Percentiles rank a stretch among this genome's conserved stretches.
Conservation (phyloP, 805 yeast genomes). For the Cyberlindnera americana region DNA sequence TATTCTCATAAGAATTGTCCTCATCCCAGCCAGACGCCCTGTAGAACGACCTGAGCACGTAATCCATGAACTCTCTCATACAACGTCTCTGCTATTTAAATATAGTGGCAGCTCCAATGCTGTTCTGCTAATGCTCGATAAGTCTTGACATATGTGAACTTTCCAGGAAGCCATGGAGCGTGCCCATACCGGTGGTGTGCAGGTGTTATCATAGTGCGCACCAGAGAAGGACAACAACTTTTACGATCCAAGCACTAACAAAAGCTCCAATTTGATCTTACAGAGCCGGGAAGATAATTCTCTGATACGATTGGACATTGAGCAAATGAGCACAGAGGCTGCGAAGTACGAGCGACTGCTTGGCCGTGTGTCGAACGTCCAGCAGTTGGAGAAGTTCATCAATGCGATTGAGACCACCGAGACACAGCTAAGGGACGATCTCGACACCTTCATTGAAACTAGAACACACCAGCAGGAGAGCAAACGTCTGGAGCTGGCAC, state of each 20-base stretch:
- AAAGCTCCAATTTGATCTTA: too few relatives aligned
- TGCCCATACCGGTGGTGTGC: too few relatives aligned
- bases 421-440: conserved; percentile 20
- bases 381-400: conserved; percentile 26
- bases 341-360: conserved; percentile 23
- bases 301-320: too few relatives aligned
- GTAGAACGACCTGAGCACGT: conserved; percentile 69
- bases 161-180: too few relatives aligned
- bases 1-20: conserved; percentile 71
- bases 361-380: conserved; percentile 20
- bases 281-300: too few relatives aligned
- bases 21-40: conserved; percentile 72
- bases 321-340: too few relatives aligned
- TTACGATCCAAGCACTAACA: too few relatives aligned
- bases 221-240: too few relatives aligned
- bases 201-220: too few relatives aligned
- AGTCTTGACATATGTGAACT: too few relatives aligned
- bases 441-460: conserved; percentile 25
- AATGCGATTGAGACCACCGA: conserved; percentile 25
- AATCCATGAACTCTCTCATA: conserved; percentile 74
- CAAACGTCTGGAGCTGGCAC: conserved; percentile 51
- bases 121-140: not conserved
- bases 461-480: conserved; percentile 26
- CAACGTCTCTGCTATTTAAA: too few relatives aligned
- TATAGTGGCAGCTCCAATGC: not conserved